Evolutionary conservation across 208 protist species (phyloP), one percentile per base, ranked within the genome.

Genomic region (Naegleria lovaniensis): DNA sequence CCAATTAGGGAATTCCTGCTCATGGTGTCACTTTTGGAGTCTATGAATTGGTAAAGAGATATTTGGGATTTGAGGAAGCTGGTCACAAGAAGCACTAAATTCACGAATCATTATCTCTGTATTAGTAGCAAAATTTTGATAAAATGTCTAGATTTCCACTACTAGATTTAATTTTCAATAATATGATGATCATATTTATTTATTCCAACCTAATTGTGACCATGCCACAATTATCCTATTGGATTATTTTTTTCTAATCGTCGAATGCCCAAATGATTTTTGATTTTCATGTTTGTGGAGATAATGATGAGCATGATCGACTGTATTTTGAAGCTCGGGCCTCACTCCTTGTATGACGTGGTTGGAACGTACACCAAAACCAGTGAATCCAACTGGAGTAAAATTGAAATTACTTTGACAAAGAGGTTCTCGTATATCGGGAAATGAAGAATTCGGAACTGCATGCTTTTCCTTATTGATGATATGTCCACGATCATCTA

Each of bases 351-450:
- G 13, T 36, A 90, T 13, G 5, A 58, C 38, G 1, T 48, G n/a
- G 36, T 90, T 90, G 15, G 88, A 25, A 38, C 41, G 15, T 4
- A 90, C 88, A 6, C 13, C 13, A 79, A 39, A 38, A 5, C 25
- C 22, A 36, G n/a, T 7, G 33, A 79, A 90, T 36, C 76, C 41
- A 5, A 90, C 43, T 58, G 88, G 88, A 55, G 88, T 90, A 40
- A 90, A 90, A 2, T 48, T 39, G n/a, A 90, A 90, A 36, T 29
- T 40, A 33, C 13, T 29, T 67, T 67, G 55, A 67, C 19, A 15
- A 19, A 67, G 55, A 29, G 55, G 55, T 67, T 67, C 19, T 3
- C 19, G 11, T 22, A 29, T 40, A 29, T 87, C 16, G 33, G 76
- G 76, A 33, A 84, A 84, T 2, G 76, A 7, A 15, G 29, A 16